Percentiles rank a stretch among this genome's conserved stretches.
Evolutionary conservation across 441 rosid genomes (phyloP).

Genomic region (Croton laevigatus): DNA sequence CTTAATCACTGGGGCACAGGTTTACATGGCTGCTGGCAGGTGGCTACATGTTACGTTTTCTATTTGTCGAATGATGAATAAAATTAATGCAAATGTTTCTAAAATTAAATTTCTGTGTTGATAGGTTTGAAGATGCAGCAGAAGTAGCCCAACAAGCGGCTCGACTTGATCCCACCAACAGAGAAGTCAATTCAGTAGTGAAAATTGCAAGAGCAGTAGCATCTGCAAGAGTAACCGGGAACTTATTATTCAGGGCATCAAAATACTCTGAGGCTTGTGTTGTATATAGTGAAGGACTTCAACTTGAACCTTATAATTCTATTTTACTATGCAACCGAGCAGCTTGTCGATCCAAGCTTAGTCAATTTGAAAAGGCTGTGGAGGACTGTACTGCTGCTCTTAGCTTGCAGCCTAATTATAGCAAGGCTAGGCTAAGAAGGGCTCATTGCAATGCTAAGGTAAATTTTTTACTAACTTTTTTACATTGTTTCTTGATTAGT

Average conservation of each 20-base stretch:
- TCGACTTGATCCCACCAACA: slow-evolving; percentile 57
- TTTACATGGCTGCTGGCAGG: slow-evolving; percentile 72
- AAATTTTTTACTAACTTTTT: background rate
- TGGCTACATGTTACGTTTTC: slow-evolving; percentile 20
- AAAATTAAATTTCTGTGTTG: background rate
- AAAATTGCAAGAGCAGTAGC: slow-evolving; percentile 55
- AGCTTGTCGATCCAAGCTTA: slow-evolving; percentile 68
- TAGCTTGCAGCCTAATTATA: slow-evolving; percentile 55
- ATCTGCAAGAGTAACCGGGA: slow-evolving; percentile 62
- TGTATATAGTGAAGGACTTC: slow-evolving; percentile 72
- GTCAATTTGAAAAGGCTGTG: slow-evolving; percentile 58
- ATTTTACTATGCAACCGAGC: slow-evolving; percentile 82
- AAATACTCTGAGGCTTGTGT: slow-evolving; percentile 57
- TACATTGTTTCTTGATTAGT: background rate
- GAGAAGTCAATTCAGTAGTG: slow-evolving; percentile 38
- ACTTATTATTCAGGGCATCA: slow-evolving; percentile 64
- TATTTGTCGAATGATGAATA: too few relatives aligned
- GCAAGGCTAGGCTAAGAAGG: slow-evolving; percentile 74
- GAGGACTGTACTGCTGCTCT: slow-evolving; percentile 83
- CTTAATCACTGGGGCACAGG: slow-evolving; percentile 51
- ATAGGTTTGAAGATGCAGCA: slow-evolving; percentile 70
- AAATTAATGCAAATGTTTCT: background rate
- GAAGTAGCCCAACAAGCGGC: slow-evolving; percentile 59
- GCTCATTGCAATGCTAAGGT: slow-evolving; percentile 79
- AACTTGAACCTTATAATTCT: slow-evolving; percentile 57